Evolutionary conservation across 2,329 filamentous ascomycete genomes (phyloP).

Genomic region (Alternaria arbusti): DNA sequence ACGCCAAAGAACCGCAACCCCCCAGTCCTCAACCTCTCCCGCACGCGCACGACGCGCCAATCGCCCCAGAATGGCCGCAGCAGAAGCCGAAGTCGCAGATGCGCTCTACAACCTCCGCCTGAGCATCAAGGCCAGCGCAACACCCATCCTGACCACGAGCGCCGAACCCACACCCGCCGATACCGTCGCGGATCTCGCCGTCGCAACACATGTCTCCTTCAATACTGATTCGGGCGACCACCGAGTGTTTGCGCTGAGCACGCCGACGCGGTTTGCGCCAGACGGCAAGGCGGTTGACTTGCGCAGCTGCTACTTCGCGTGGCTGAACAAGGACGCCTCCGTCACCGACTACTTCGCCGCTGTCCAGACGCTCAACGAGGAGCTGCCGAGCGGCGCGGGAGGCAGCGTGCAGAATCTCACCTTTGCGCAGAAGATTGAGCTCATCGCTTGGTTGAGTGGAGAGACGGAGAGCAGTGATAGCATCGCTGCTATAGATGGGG

Average conservation of each 20-base stretch:
- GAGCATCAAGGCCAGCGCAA: conserved; percentile 73
- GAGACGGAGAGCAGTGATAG: conserved; percentile 83
- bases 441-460: conserved; percentile 92
- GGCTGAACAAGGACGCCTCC: conserved; percentile 88
- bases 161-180: conserved; percentile 69
- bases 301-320: conserved; percentile 94
- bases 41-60: conserved; percentile 21
- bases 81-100: conserved; percentile 58
- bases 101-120: conserved; percentile 83
- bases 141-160: conserved; percentile 76
- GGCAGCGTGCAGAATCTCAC: conserved; percentile 84
- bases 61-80: conserved; percentile 24
- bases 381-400: conserved; percentile 66
- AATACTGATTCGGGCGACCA: conserved; percentile 63
- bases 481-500: conserved; percentile 81
- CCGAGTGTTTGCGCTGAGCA: conserved; percentile 70
- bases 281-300: conserved; percentile 74
- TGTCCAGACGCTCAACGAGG: conserved; percentile 79
- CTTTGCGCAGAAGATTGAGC: conserved; percentile 88
- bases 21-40: neutral
- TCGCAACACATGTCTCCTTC: conserved; percentile 67
- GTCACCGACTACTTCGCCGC: conserved; percentile 91
- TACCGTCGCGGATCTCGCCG: conserved; percentile 66
- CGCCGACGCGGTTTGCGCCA: conserved; percentile 84
- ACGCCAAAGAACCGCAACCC: neutral